Evolutionary conservation across 371 early-diverging fungal genomes (phyloP).

Genomic region (Pancytospora philotis): DNA sequence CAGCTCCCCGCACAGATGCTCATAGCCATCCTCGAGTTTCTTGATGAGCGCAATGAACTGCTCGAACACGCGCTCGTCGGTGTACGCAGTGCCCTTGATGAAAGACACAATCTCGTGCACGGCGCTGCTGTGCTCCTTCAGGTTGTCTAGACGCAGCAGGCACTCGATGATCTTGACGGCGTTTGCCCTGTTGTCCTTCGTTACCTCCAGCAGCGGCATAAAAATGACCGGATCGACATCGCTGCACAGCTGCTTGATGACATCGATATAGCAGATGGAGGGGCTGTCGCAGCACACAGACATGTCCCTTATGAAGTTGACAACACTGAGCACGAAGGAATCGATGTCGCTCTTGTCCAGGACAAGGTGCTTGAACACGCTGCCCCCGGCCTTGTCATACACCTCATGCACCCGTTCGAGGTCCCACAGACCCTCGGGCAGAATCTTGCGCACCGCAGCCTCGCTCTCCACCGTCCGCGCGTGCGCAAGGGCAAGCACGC

Average conservation of each 20-base stretch:
- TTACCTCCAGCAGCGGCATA: conserved; percentile 13
- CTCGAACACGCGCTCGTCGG: background rate
- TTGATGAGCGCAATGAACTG: background rate
- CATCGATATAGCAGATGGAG: conserved; percentile 20
- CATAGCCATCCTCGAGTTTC: background rate
- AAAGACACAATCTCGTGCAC: background rate
- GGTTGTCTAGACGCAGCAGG: background rate
- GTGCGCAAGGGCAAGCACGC: too few relatives aligned
- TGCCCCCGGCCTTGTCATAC: background rate
- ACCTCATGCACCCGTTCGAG: conserved; percentile 7
- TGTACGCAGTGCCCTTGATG: background rate
- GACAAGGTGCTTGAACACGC: background rate
- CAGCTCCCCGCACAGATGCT: background rate
- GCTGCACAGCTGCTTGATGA: conserved; percentile 7
- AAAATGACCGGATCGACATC: background rate
- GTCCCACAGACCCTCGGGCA: conserved; percentile 10
- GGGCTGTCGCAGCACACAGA: conserved; percentile 14
- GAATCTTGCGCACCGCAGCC: background rate
- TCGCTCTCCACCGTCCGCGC: background rate
- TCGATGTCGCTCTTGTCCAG: conserved; percentile 11
- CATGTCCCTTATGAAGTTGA: conserved; percentile 6
- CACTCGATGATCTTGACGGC: background rate
- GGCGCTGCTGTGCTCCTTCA: background rate
- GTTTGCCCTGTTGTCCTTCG: conserved; percentile 26
- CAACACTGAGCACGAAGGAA: conserved; percentile 14